Percentiles rank a stretch among this genome's conserved stretches.
Evolutionary conservation across 495 filamentous ascomycete species (phyloP).

Genomic region (Evernia prunastri): DNA sequence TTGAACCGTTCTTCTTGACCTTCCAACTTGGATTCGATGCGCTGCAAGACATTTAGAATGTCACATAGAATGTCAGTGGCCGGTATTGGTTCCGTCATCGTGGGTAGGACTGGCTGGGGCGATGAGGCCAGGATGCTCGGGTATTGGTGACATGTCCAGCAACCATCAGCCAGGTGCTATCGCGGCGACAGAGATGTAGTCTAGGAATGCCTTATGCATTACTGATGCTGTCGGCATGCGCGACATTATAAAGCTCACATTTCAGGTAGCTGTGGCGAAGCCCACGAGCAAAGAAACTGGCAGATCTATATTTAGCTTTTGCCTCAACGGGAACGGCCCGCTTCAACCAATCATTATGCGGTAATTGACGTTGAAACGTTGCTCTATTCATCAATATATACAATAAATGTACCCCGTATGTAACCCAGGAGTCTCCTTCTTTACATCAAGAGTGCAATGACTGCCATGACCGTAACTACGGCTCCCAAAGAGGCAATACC

Average conservation of each 20-base stretch:
- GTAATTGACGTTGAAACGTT: no score
- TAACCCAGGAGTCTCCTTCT: not conserved
- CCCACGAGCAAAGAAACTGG: not conserved
- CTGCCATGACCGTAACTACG: not conserved
- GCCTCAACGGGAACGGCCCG: not conserved
- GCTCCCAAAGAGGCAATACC: not conserved
- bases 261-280: not conserved
- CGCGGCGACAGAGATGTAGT: not conserved
- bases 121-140: not conserved
- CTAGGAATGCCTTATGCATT: not conserved
- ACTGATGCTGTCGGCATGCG: not conserved
- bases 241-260: not conserved
- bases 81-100: constrained; percentile 5
- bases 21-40: constrained; percentile 24
- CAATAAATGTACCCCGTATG: not conserved
- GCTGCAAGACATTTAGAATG: constrained; percentile 23
- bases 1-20: constrained; percentile 21
- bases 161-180: not conserved
- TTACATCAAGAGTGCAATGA: not conserved
- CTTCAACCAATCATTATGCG: not conserved
- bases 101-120: not conserved
- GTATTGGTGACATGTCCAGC: no score
- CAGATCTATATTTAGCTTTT: not conserved
- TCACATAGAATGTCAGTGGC: constrained; percentile 9
- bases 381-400: not conserved